Evolutionary conservation across 2,329 filamentous ascomycete genomes (phyloP), one percentile per base, ranked within the genome.

Genomic region (Colletotrichum simmondsii): DNA sequence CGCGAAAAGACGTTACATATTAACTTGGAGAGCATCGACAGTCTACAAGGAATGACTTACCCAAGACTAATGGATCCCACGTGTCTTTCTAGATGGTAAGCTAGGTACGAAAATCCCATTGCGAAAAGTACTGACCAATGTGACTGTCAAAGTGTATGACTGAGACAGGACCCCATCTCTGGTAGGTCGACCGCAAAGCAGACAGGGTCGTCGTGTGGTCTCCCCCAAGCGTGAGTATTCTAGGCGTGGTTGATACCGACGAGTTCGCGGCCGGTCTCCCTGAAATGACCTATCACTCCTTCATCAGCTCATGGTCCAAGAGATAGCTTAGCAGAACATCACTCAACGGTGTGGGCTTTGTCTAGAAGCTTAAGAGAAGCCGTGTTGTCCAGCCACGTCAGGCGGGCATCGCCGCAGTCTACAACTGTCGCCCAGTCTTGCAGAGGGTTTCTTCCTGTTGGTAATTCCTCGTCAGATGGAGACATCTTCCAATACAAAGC

Each of bases 381-480:
- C 0, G 86, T 89, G 79, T 95, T 96, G 82, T 96, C 93, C 75
- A 95, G 92, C 12, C 92, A 93, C 0, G 92, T 94, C 72, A 95
- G 85, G 2, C 92, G 92, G 68, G 94, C 93, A 77, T 96, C 94
- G 37, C 94, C 94, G 78, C 94, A 95, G 83, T 96, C 94, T 49
- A 94, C 87, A 59, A 96, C 87, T 16, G 65, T 75, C 2, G 73
- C 72, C 67, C 77, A 74, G 69, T 66, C 75, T 64, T 59, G 49
- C 57, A 74, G 69, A 6, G 65, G 73, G 37, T 71, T 75, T 24
- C 65, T 70, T 5, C 65, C 72, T 56, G 37, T 2, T 46, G 49
- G 2, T 71, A 58, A 19, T 24, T 12, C 72, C 82, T 54, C 30
- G 37, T 37, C 7, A 32, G 28, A 32, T 37, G 37, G 32, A 32